Conservation (phyloP, 1,284 basidiomycete species). For the Trichosporon faecale region DNA sequence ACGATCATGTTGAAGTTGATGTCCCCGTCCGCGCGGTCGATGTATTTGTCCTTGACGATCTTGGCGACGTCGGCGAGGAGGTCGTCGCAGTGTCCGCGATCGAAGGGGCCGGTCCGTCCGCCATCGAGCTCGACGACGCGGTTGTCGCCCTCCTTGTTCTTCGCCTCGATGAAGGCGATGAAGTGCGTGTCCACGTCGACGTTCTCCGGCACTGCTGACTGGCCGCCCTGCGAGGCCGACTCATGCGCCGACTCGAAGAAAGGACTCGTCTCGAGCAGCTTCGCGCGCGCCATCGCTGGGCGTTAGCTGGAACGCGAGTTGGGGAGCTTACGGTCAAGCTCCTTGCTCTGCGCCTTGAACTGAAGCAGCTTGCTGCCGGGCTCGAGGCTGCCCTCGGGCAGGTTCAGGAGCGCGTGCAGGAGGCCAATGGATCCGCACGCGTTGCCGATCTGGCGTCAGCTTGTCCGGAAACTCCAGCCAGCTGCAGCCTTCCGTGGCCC, state of each 20-base stretch:
- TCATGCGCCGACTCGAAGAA: slow-evolving; percentile 74
- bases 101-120: slow-evolving; percentile 65
- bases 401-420: slow-evolving; percentile 62
- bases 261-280: slow-evolving; percentile 67
- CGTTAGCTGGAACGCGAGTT: background rate
- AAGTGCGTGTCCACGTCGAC: slow-evolving; percentile 74
- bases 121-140: slow-evolving; percentile 81
- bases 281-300: slow-evolving; percentile 62
- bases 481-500: no score
- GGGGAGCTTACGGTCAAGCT: slow-evolving; percentile 32
- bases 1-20: slow-evolving; percentile 52
- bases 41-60: slow-evolving; percentile 64
- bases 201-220: slow-evolving; percentile 58
- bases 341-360: slow-evolving; percentile 44
- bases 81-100: slow-evolving; percentile 63
- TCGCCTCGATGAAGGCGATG: slow-evolving; percentile 71
- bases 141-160: slow-evolving; percentile 46
- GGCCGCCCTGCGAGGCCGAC: slow-evolving; percentile 65
- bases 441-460: slow-evolving; percentile 64
- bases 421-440: slow-evolving; percentile 87
- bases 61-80: slow-evolving; percentile 70
- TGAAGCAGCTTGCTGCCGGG: slow-evolving; percentile 35
- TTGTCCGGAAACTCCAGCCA: no score
- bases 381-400: slow-evolving; percentile 33
- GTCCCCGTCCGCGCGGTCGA: slow-evolving; percentile 53